Conservation (phyloP, 768 basidiomycete species). For the Auriculariales sp. region DNA sequence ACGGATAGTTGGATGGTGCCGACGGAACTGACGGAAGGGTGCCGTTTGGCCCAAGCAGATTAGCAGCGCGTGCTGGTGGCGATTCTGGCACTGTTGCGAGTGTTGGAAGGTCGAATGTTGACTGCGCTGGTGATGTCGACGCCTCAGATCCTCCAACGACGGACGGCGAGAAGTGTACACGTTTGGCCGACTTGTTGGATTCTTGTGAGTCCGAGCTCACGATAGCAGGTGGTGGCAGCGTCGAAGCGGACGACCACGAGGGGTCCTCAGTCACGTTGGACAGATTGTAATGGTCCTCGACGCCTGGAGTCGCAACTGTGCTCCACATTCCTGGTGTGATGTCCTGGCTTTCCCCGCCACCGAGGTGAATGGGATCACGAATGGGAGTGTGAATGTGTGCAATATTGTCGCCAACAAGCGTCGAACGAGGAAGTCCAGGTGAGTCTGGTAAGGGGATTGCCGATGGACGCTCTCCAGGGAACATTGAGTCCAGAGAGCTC, state of each 20-base stretch:
- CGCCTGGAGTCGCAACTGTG: slow-evolving; percentile 60
- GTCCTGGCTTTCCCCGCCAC: too few relatives aligned
- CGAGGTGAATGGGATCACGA: too few relatives aligned
- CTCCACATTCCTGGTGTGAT: slow-evolving; percentile 52
- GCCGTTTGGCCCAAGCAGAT: slow-evolving; percentile 3
- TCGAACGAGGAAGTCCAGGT: too few relatives aligned
- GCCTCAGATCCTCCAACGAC: slow-evolving; percentile 19
- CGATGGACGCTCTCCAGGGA: too few relatives aligned
- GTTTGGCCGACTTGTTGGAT: slow-evolving; percentile 16
- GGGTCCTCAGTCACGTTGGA: too few relatives aligned
- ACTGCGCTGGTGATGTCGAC: slow-evolving; percentile 6
- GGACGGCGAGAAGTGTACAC: slow-evolving; percentile 36
- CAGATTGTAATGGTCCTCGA: slow-evolving; percentile 10
- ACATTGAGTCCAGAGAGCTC: too few relatives aligned
- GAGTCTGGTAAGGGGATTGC: too few relatives aligned
- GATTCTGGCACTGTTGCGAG: slow-evolving; percentile 4
- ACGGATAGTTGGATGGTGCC: background rate
- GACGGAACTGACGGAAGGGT: slow-evolving; percentile 1
- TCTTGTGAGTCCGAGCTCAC: too few relatives aligned
- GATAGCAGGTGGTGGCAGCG: too few relatives aligned
- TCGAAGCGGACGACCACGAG: too few relatives aligned
- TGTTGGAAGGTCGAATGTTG: background rate
- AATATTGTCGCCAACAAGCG: too few relatives aligned
- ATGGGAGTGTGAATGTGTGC: too few relatives aligned
- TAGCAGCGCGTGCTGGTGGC: slow-evolving; percentile 7